Evolutionary conservation across 768 basidiomycete species (phyloP).

Genomic region (Termitomyces sp.): DNA sequence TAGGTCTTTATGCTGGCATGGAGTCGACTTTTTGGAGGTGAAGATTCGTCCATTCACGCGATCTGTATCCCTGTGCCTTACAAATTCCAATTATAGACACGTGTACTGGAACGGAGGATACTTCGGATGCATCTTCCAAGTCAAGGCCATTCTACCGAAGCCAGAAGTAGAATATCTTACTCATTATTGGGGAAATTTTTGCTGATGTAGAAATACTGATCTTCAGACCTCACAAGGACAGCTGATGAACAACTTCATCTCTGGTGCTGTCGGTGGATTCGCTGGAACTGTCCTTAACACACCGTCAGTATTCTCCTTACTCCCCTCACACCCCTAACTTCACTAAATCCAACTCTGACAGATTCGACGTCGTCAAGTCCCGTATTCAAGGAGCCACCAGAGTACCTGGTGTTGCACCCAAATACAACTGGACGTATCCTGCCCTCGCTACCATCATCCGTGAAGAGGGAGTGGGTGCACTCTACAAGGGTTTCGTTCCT

Average conservation of each 20-base stretch:
- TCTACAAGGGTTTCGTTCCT: conserved; percentile 95
- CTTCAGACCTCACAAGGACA: conserved; percentile 60
- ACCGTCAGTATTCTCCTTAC: conserved; percentile 49
- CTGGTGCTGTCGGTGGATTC: conserved; percentile 87
- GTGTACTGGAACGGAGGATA: conserved; percentile 95
- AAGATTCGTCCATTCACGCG: conserved; percentile 10
- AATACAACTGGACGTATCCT: conserved; percentile 96
- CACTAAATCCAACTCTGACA: conserved; percentile 13
- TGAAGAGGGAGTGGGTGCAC: conserved; percentile 81
- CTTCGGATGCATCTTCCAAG: conserved; percentile 90
- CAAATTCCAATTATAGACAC: conserved; percentile 44
- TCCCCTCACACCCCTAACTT: not conserved
- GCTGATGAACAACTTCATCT: conserved; percentile 88
- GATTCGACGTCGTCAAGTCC: conserved; percentile 49
- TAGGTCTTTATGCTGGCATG: conserved; percentile 93
- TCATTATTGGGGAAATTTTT: not conserved
- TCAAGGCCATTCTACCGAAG: conserved; percentile 76
- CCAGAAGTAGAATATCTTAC: conserved; percentile 55
- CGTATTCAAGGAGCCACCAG: conserved; percentile 72
- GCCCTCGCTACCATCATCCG: conserved; percentile 77
- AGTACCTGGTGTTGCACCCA: conserved; percentile 68
- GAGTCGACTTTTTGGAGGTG: conserved; percentile 98
- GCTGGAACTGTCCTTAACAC: conserved; percentile 91
- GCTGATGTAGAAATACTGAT: not conserved
- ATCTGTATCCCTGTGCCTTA: not conserved